These are phyloP conservation scores for Polysphondylium violaceum DNA, from an alignment of 78 protist species.

Conservation along the genomic window DNA sequence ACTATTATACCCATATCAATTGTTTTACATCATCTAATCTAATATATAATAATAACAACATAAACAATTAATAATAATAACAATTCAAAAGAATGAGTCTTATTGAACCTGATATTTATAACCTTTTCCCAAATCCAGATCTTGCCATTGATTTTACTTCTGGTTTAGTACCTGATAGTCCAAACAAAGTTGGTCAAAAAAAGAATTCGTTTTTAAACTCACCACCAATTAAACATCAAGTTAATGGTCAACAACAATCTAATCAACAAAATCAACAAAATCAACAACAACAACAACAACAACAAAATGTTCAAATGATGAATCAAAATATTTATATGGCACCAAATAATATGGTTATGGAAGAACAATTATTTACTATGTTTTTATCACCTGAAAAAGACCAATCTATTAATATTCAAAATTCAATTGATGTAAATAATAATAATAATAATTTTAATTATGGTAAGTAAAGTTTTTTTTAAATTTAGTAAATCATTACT, in stretches of 20 bases:
- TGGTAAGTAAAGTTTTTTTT: no score
- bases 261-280: background rate
- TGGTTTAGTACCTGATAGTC: slow-evolving; percentile 73
- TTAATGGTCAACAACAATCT: slow-evolving; percentile 21
- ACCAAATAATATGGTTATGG: background rate
- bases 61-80: background rate
- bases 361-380: slow-evolving; percentile 36
- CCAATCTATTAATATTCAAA: background rate
- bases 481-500: no score
- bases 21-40: no score
- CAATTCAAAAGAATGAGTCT: slow-evolving; percentile 53
- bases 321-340: background rate
- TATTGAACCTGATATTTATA: slow-evolving; percentile 66
- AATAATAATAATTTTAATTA: no score
- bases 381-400: slow-evolving; percentile 50
- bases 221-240: background rate
- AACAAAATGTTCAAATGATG: background rate
- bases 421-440: background rate
- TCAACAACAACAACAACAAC: background rate
- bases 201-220: background rate
- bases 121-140: slow-evolving; percentile 54
- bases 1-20: no score
- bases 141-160: slow-evolving; percentile 62
- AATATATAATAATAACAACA: no score
- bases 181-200: slow-evolving; percentile 50